These are phyloP conservation scores for Aureobasidium pullulans DNA, from an alignment of 2,329 filamentous ascomycete species.

Conservation along the genomic window DNA sequence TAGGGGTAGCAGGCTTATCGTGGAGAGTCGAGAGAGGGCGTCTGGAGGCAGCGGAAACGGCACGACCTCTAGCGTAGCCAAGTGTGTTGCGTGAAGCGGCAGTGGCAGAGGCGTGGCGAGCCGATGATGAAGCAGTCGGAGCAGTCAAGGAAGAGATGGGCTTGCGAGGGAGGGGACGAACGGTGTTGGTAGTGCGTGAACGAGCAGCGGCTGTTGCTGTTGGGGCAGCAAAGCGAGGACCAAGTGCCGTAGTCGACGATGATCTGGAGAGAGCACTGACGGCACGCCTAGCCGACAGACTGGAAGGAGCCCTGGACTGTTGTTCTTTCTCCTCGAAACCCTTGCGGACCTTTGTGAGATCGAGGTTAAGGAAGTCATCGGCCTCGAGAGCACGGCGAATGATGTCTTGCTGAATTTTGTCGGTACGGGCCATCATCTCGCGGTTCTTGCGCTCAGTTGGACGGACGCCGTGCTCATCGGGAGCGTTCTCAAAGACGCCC, in stretches of 20 bases:
- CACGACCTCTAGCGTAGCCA: constrained; percentile 74
- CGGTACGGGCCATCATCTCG: constrained; percentile 9
- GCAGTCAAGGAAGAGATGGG: constrained; percentile 29
- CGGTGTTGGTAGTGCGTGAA: constrained; percentile 24
- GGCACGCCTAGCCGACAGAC: constrained; percentile 45
- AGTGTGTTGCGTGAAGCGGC: constrained; percentile 72
- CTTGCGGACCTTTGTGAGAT: constrained; percentile 20
- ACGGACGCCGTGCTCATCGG: constrained; percentile 53
- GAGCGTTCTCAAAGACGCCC: constrained; percentile 44
- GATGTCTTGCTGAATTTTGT: constrained; percentile 24
- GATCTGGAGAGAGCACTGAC: constrained; percentile 36
- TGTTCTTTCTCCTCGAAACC: constrained; percentile 17
- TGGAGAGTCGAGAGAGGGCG: constrained; percentile 19
- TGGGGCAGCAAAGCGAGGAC: constrained; percentile 29
- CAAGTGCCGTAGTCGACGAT: constrained; percentile 15
- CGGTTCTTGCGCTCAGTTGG: constrained; percentile 13
- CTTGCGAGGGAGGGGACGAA: constrained; percentile 33
- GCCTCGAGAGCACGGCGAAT: constrained; percentile 25
- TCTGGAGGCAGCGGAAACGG: constrained; percentile 36
- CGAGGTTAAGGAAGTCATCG: constrained; percentile 24
- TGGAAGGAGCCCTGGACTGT: constrained; percentile 34
- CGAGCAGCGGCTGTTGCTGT: constrained; percentile 34
- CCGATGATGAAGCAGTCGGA: neutral
- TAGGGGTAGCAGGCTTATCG: constrained; percentile 15
- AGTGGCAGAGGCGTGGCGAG: constrained; percentile 53